phyloP scores from a whole-genome alignment of 306 rosid species.

The Quillaja saponaria region DNA sequence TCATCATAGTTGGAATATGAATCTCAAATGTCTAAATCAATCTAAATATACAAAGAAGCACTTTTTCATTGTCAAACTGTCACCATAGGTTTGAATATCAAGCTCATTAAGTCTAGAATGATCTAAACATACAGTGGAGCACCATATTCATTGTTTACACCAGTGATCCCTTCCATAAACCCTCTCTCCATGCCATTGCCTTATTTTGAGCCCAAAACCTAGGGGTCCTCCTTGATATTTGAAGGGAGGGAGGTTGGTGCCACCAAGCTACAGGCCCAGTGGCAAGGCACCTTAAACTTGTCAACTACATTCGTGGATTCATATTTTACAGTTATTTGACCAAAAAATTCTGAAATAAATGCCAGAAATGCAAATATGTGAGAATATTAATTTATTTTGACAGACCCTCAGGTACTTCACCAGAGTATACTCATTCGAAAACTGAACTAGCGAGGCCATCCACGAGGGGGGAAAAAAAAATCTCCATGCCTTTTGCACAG shows the following conservation, averaged over 20 bases:
- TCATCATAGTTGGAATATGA: constrained; percentile 12
- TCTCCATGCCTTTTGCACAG: too few species aligned
- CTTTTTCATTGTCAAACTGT: too few species aligned
- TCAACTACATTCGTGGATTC: neutral
- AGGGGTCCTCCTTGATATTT: constrained; percentile 5
- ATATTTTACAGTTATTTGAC: too few species aligned
- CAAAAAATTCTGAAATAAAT: too few species aligned
- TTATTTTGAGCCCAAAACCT: neutral
- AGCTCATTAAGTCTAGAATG: too few species aligned
- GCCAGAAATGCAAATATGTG: too few species aligned
- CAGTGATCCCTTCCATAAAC: neutral
- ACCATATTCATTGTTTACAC: neutral
- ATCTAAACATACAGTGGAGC: neutral
- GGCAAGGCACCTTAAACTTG: constrained; percentile 7
- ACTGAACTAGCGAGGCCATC: too few species aligned
- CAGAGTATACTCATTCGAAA: too few species aligned
- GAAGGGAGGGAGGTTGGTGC: neutral
- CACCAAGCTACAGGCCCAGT: neutral
- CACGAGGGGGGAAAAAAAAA: too few species aligned
- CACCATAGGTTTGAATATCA: too few species aligned
- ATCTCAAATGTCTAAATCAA: constrained; percentile 28
- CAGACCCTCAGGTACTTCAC: too few species aligned
- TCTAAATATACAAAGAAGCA: neutral
- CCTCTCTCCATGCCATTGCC: neutral
- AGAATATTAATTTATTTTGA: too few species aligned